A percentile compares a stretch with the other conserved stretches of the same genome.
Evolutionary conservation across 2,329 filamentous ascomycete genomes (phyloP).

Genomic region (Cryphonectria nitschkei): DNA sequence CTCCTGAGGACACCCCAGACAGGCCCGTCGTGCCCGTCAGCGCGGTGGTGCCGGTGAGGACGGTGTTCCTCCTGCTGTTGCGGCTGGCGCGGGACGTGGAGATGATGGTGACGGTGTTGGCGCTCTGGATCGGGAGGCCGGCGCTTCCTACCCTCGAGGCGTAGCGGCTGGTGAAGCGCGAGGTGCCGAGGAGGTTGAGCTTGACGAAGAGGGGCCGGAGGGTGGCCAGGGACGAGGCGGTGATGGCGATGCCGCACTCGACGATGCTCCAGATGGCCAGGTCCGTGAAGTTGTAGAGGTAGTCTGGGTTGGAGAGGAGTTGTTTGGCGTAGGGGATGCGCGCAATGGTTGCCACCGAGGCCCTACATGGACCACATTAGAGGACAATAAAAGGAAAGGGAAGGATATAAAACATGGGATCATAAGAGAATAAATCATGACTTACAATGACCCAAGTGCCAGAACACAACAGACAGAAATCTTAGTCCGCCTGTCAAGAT

Average conservation of each 20-base stretch:
- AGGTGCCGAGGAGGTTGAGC: constrained; percentile 19
- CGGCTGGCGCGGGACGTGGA: constrained; percentile 17
- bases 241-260: constrained; percentile 46
- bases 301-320: constrained; percentile 42
- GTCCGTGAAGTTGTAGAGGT: constrained; percentile 46
- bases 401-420: neutral
- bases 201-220: constrained; percentile 33
- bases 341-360: constrained; percentile 47
- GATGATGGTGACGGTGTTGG: constrained; percentile 22
- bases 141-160: constrained; percentile 10
- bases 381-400: neutral
- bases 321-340: constrained; percentile 47
- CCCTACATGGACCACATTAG: constrained; percentile 33
- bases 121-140: constrained; percentile 24
- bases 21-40: constrained; percentile 3
- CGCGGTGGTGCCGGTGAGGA: constrained; percentile 14
- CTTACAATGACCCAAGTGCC: constrained; percentile 46
- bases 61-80: constrained; percentile 14
- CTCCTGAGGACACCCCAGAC: neutral
- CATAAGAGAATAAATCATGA: neutral
- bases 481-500: constrained; percentile 41
- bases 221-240: constrained; percentile 44
- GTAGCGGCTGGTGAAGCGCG: constrained; percentile 24
- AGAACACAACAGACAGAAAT: constrained; percentile 32
- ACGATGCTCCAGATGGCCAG: constrained; percentile 49